Evolutionary conservation across 305 asterid species (phyloP), one percentile per base, ranked within the genome.

Genomic region (Vinca major): DNA sequence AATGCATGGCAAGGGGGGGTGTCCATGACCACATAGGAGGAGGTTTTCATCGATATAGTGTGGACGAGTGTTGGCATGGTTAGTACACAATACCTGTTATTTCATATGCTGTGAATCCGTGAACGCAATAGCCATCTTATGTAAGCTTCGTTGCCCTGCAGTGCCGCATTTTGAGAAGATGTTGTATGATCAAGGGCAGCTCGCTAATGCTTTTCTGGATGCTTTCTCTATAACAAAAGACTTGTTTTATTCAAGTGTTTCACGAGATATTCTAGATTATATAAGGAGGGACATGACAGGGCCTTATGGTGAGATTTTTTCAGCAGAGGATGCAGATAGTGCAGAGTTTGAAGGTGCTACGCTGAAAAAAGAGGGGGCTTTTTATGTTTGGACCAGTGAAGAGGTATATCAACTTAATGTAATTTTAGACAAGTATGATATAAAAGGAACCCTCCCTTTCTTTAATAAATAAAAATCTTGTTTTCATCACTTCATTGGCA

Each of bases 61-160:
- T 92, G 62, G 98, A 92, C 54, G 98, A 92, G 65, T 88, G 96
- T 68, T 92, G 98, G 98, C 98, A 92, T 63, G 98, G 98, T 92
- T 67, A 65, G 97, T 75, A 17, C 14, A 8, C 14, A 2, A 7
- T n/a, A 14, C 50, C 44, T 33, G 26, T 21, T 7, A 33, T 19
- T 36, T 45, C 26, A 16, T 61, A 16, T 44, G 49, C 26, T 65
- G 58, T 51, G 9, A 16, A 47, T 20, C 21, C 13, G 1, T 8
- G 14, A 33, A 1, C 43, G 20, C 13, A 61, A 3, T 26, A 20
- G 44, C 45, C 49, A 9, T 6, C 17, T 41, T 8, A 36, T 50
- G 12, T 17, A 13, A 57, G 33, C 49, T 60, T 44, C 57, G 39
- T 68, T 65, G 73, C 48, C 72, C 64, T 83, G 82, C 91, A 92